These are phyloP conservation scores for Westerdykella ornata DNA, from an alignment of 2,329 filamentous ascomycete genomes.

Conservation along the genomic window DNA sequence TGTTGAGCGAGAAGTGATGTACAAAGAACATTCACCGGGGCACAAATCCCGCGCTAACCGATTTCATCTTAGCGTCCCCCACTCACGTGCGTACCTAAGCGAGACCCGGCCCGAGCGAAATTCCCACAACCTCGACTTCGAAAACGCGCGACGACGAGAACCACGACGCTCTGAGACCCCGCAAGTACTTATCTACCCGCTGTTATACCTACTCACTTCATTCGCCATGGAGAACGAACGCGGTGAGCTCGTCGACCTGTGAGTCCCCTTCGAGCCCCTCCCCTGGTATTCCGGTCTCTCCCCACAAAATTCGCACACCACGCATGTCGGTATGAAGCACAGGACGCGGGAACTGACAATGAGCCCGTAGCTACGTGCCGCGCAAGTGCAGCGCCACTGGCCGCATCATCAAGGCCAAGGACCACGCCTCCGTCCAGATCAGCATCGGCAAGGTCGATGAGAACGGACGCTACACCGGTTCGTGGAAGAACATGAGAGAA, in stretches of 20 bases:
- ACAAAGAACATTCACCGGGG: too few species aligned
- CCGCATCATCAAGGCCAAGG: conserved; percentile 99
- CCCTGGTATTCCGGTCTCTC: conserved; percentile 1
- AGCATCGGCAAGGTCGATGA: conserved; percentile 97
- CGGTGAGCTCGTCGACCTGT: conserved; percentile 99
- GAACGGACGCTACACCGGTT: conserved; percentile 82
- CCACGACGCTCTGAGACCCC: conserved; percentile 21
- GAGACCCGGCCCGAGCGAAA: conserved; percentile 4
- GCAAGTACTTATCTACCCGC: conserved; percentile 11
- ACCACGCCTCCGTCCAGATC: conserved; percentile 98
- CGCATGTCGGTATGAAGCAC: not conserved
- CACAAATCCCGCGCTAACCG: too few species aligned
- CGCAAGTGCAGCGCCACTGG: conserved; percentile 98
- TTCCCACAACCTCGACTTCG: conserved; percentile 13
- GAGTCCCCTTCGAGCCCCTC: conserved; percentile 41
- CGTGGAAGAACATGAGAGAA: too few species aligned
- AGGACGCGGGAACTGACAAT: not conserved
- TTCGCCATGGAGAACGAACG: conserved; percentile 98
- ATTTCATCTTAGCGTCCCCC: too few species aligned
- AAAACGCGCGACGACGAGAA: conserved; percentile 16
- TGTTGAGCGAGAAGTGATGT: not conserved
- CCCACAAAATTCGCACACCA: not conserved
- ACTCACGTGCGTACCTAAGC: conserved; percentile 3
- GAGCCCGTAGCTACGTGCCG: conserved; percentile 71
- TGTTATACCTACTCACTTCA: conserved; percentile 22